These are phyloP conservation scores for Hygrophorus pudorinus DNA, from an alignment of 768 basidiomycete species.

Conservation along the genomic window DNA sequence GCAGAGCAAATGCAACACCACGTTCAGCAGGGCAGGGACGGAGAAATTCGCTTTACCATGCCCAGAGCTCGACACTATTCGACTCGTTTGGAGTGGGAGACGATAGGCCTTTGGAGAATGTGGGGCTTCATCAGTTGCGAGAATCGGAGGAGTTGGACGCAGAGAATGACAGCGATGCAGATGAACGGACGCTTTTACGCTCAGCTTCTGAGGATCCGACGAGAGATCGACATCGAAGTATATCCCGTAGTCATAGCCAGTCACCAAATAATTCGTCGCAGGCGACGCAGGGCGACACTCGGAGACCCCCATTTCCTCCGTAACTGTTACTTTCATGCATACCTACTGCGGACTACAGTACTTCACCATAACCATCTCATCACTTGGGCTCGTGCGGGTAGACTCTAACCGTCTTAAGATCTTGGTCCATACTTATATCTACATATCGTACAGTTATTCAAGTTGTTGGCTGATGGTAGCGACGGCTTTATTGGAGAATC, in stretches of 20 bases:
- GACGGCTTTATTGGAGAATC: too few species aligned
- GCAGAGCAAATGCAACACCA: conserved; percentile 22
- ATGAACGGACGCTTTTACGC: conserved; percentile 30
- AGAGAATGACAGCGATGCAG: conserved; percentile 35
- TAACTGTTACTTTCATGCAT: neutral
- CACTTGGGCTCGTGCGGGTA: too few species aligned
- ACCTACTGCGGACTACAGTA: neutral
- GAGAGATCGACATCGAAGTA: neutral
- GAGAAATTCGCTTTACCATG: conserved; percentile 53
- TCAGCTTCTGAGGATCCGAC: neutral
- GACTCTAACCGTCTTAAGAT: too few species aligned
- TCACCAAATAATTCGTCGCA: conserved; percentile 2
- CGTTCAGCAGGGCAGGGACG: conserved; percentile 46
- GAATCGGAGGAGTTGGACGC: conserved; percentile 63
- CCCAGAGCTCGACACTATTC: conserved; percentile 61
- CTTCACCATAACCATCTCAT: too few species aligned
- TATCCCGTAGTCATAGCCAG: neutral
- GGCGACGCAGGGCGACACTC: neutral
- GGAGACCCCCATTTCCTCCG: neutral
- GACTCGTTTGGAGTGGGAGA: conserved; percentile 61
- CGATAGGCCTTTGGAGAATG: conserved; percentile 20
- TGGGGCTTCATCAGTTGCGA: conserved; percentile 51
- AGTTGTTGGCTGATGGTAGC: too few species aligned
- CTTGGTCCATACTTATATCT: too few species aligned
- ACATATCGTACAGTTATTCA: too few species aligned